A percentile compares a stretch with the other conserved stretches of the same genome.
phyloP scores from a whole-genome alignment of 257 asterid genomes.

The Nicotiana sylvestris region DNA sequence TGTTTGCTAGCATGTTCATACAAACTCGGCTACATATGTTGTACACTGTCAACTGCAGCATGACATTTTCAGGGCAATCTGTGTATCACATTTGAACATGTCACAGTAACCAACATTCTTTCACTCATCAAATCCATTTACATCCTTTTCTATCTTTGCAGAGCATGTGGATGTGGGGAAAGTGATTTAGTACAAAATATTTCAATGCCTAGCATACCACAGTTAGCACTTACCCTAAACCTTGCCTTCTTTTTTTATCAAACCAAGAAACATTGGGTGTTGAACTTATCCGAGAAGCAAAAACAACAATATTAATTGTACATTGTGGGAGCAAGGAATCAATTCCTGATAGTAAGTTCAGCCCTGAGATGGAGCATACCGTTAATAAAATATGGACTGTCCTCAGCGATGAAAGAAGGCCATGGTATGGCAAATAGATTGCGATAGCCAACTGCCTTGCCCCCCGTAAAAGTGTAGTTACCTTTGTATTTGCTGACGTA shows the following conservation, averaged over 20 bases:
- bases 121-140: background rate
- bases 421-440: constrained; percentile 71
- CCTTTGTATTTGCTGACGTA: constrained; percentile 76
- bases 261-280: constrained; percentile 1
- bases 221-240: background rate
- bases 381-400: constrained; percentile 62
- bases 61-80: background rate
- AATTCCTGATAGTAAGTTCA: constrained; percentile 70
- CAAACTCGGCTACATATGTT: background rate
- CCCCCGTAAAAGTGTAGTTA: constrained; percentile 79
- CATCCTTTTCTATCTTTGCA: background rate
- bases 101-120: background rate
- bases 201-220: background rate
- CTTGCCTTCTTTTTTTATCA: background rate
- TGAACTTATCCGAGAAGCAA: background rate
- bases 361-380: constrained; percentile 78
- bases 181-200: background rate
- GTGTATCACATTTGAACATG: background rate
- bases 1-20: background rate
- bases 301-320: background rate
- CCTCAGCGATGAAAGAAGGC: constrained; percentile 81
- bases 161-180: background rate
- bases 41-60: background rate
- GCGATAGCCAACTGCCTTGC: constrained; percentile 89
- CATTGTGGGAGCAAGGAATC: constrained; percentile 3